These are phyloP conservation scores for Leptographium flavum DNA, from an alignment of 2,329 filamentous ascomycete genomes.

Conservation along the genomic window DNA sequence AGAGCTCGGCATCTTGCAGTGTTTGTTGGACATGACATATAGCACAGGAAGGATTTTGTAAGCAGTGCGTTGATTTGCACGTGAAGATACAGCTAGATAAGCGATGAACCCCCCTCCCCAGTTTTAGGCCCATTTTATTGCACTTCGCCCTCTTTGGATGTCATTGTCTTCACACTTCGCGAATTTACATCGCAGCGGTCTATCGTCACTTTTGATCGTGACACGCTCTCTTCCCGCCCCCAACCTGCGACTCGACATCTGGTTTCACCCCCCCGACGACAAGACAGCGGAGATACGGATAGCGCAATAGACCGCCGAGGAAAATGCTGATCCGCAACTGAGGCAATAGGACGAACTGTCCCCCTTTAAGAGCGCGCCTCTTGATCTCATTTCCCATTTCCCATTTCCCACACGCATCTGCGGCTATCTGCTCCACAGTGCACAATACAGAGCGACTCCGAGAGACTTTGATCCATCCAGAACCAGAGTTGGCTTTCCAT, in stretches of 20 bases:
- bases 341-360: slow-evolving; percentile 1
- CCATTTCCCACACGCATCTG: neutral
- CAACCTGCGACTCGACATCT: neutral
- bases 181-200: slow-evolving; percentile 2
- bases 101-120: neutral
- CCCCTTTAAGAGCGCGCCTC: slow-evolving; percentile 2
- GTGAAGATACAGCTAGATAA: slow-evolving; percentile 3
- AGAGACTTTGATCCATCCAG: neutral
- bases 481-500: neutral
- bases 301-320: neutral
- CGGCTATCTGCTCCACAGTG: too few relatives aligned
- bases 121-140: slow-evolving; percentile 1
- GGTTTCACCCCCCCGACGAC: neutral
- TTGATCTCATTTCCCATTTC: neutral
- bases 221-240: neutral
- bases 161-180: neutral
- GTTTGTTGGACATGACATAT: too few relatives aligned
- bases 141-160: neutral
- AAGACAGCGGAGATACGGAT: neutral
- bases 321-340: slow-evolving; percentile 3
- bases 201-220: neutral
- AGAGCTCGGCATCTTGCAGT: too few relatives aligned
- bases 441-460: too few relatives aligned
- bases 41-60: neutral
- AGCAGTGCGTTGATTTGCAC: neutral